A percentile compares a stretch with the other conserved stretches of the same genome.
These are phyloP conservation scores for Pogostemon cablin DNA, from an alignment of 257 asterid species.

Conservation along the genomic window DNA sequence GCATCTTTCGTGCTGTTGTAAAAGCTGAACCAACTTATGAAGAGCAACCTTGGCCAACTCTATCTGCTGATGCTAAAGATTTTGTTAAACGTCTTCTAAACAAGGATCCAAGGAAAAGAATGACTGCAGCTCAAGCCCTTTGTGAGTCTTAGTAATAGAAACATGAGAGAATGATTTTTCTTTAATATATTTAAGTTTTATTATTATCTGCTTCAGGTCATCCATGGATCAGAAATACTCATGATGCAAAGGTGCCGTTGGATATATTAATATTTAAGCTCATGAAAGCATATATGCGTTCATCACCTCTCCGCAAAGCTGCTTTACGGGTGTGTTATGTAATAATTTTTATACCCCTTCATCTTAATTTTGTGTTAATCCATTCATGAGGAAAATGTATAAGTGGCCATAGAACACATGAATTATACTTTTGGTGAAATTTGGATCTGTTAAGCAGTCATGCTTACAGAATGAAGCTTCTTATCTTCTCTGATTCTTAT, in stretches of 20 bases:
- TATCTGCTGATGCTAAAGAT: constrained; percentile 77
- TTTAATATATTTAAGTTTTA: constrained; percentile 7
- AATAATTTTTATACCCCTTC: not conserved
- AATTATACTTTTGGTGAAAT: not conserved
- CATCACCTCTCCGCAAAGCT: constrained; percentile 89
- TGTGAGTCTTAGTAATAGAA: constrained; percentile 44
- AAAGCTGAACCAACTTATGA: constrained; percentile 84
- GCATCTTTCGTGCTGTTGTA: constrained; percentile 77
- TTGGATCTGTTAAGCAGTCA: not conserved
- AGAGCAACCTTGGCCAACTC: constrained; percentile 81
- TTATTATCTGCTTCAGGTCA: constrained; percentile 60
- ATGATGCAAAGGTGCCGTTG: constrained; percentile 58
- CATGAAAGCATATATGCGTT: constrained; percentile 82
- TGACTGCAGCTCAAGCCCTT: constrained; percentile 92
- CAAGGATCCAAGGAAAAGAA: constrained; percentile 87
- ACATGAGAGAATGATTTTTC: not conserved
- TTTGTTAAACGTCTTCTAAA: constrained; percentile 70
- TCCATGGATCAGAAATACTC: constrained; percentile 74
- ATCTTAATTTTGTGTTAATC: not conserved
- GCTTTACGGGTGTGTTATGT: constrained; percentile 68
- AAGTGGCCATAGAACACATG: not conserved
- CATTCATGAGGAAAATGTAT: not conserved
- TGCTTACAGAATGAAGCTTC: not conserved
- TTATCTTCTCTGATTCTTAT: not conserved
- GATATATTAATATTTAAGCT: constrained; percentile 75